These are phyloP conservation scores for Boletus patriciae DNA, from an alignment of 768 basidiomycete genomes.

Conservation along the genomic window DNA sequence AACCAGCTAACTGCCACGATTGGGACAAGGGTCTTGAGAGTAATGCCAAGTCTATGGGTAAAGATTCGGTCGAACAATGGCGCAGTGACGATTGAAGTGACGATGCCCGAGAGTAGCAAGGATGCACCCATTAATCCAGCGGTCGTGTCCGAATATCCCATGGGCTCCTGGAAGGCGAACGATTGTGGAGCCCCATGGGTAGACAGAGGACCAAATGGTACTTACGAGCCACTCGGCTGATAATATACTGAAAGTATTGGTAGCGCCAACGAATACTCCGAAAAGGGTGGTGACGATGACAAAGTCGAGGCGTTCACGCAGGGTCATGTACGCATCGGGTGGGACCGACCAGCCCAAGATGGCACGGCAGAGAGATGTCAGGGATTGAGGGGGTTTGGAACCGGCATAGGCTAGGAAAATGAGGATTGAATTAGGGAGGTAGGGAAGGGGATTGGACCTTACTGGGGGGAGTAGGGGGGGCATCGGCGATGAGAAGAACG, in stretches of 20 bases:
- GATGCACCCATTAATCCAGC: slow-evolving; percentile 71
- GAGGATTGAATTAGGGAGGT: neutral
- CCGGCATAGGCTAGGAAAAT: slow-evolving; percentile 59
- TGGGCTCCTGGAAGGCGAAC: slow-evolving; percentile 51
- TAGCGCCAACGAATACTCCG: slow-evolving; percentile 62
- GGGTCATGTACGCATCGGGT: slow-evolving; percentile 55
- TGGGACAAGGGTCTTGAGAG: slow-evolving; percentile 60
- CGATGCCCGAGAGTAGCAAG: slow-evolving; percentile 67
- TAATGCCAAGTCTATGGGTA: slow-evolving; percentile 64
- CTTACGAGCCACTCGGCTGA: slow-evolving; percentile 68
- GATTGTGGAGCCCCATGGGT: neutral
- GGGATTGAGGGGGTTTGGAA: slow-evolving; percentile 54
- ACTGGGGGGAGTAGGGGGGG: slow-evolving; percentile 83
- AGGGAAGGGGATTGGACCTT: slow-evolving; percentile 14
- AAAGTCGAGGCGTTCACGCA: slow-evolving; percentile 71
- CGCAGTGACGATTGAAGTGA: slow-evolving; percentile 64
- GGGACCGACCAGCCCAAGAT: slow-evolving; percentile 46
- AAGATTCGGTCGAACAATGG: slow-evolving; percentile 84
- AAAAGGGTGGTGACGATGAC: slow-evolving; percentile 58
- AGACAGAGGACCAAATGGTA: neutral
- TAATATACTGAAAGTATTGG: slow-evolving; percentile 64
- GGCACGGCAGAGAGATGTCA: slow-evolving; percentile 54
- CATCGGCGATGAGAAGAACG: slow-evolving; percentile 54
- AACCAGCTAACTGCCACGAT: slow-evolving; percentile 65
- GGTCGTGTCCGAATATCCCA: slow-evolving; percentile 65